Percentiles rank a stretch among this genome's conserved stretches.
phyloP scores from a whole-genome alignment of 495 filamentous ascomycete genomes.

The Penicillium silybi region DNA sequence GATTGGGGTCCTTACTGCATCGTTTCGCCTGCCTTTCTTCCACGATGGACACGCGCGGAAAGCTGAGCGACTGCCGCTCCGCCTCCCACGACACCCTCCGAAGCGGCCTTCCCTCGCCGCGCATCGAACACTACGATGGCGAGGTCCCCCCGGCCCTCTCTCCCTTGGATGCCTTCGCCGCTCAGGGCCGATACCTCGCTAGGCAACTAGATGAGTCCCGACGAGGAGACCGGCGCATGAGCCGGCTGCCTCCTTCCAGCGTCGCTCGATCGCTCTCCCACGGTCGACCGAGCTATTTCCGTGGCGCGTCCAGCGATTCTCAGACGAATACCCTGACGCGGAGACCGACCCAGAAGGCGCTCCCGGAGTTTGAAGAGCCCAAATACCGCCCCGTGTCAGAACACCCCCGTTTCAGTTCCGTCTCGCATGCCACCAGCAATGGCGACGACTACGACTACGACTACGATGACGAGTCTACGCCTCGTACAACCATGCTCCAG shows the following conservation, averaged over 20 bases:
- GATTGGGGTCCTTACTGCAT: background rate
- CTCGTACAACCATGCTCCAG: slow-evolving; percentile 21
- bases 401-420: slow-evolving; percentile 66
- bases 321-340: slow-evolving; percentile 26
- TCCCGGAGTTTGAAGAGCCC: slow-evolving; percentile 57
- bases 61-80: slow-evolving; percentile 59
- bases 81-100: slow-evolving; percentile 56
- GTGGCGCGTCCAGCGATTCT: slow-evolving; percentile 47
- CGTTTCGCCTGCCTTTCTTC: background rate
- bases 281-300: slow-evolving; percentile 68
- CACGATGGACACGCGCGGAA: slow-evolving; percentile 49
- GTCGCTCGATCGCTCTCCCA: slow-evolving; percentile 71
- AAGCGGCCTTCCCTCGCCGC: slow-evolving; percentile 58
- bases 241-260: slow-evolving; percentile 76
- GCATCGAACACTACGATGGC: slow-evolving; percentile 70
- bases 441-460: slow-evolving; percentile 31
- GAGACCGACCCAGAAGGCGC: slow-evolving; percentile 40
- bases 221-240: slow-evolving; percentile 67
- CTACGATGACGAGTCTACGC: slow-evolving; percentile 31
- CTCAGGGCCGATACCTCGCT: slow-evolving; percentile 83
- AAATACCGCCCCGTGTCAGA: slow-evolving; percentile 64
- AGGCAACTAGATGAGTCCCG: slow-evolving; percentile 76
- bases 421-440: slow-evolving; percentile 50
- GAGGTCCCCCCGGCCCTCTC: slow-evolving; percentile 90
- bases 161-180: slow-evolving; percentile 88